phyloP scores from a whole-genome alignment of 331 rosid genomes.

The Pyracantha coccinea region DNA sequence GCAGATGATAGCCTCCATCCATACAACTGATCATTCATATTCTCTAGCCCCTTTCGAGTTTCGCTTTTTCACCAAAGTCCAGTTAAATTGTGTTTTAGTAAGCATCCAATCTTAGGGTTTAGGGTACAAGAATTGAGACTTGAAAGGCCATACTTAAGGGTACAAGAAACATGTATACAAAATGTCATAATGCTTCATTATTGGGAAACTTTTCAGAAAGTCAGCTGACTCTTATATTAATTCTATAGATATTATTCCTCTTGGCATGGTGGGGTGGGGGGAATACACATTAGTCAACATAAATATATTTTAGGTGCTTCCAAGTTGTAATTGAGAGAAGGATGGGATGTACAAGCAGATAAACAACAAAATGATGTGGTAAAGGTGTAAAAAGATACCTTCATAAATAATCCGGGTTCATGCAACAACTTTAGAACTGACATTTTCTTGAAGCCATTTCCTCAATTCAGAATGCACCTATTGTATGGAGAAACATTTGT shows the following conservation, averaged over 20 bases:
- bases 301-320: not conserved
- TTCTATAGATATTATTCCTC: not conserved
- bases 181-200: not conserved
- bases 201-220: not conserved
- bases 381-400: constrained; percentile 14
- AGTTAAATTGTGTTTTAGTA: not conserved
- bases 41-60: not conserved
- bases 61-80: not conserved
- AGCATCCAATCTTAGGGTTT: not conserved
- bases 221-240: not conserved
- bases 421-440: constrained; percentile 32
- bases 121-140: not conserved
- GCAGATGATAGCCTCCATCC: not conserved
- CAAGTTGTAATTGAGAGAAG: not conserved
- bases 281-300: not conserved
- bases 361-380: not conserved
- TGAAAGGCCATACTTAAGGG: not conserved
- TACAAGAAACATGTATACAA: not conserved
- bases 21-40: not conserved
- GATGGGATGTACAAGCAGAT: not conserved
- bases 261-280: not conserved
- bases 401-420: constrained; percentile 33
- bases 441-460: constrained; percentile 33
- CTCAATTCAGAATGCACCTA: constrained; percentile 38
- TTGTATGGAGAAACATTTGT: not conserved